Conservation (phyloP, 2,329 filamentous ascomycete genomes). For the Fusarium redolens region DNA sequence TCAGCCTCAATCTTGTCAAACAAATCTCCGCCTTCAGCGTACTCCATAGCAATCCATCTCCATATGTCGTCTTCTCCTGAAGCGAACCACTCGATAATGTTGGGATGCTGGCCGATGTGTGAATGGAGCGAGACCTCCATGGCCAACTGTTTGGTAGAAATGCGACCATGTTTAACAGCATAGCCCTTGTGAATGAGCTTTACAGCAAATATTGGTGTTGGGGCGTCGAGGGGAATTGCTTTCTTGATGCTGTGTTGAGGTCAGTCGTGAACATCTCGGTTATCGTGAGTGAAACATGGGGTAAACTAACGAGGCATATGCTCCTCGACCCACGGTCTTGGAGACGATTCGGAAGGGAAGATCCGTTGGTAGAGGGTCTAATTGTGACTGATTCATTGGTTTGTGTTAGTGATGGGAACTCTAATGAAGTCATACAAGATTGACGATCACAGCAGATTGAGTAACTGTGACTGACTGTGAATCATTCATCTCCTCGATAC, state of each 20-base stretch:
- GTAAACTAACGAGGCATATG: slow-evolving; percentile 87
- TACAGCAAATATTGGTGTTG: slow-evolving; percentile 88
- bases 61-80: slow-evolving; percentile 87
- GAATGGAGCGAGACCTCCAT: slow-evolving; percentile 93
- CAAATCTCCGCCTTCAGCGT: slow-evolving; percentile 92
- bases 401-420: neutral
- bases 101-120: slow-evolving; percentile 87
- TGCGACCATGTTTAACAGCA: slow-evolving; percentile 86
- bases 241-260: slow-evolving; percentile 81
- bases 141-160: slow-evolving; percentile 88
- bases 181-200: slow-evolving; percentile 99
- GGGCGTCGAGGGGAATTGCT: slow-evolving; percentile 77
- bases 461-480: slow-evolving; percentile 3
- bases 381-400: slow-evolving; percentile 79
- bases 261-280: slow-evolving; percentile 17
- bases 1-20: slow-evolving; percentile 99
- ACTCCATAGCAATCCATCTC: slow-evolving; percentile 99
- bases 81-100: slow-evolving; percentile 93
- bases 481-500: slow-evolving; percentile 13
- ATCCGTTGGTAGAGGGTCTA: slow-evolving; percentile 84
- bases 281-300: slow-evolving; percentile 9
- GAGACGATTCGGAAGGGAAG: slow-evolving; percentile 95
- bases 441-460: neutral
- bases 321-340: slow-evolving; percentile 94
- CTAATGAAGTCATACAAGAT: neutral